phyloP scores from a whole-genome alignment of 2,329 filamentous ascomycete genomes.

The Hypoxylon sp. region DNA sequence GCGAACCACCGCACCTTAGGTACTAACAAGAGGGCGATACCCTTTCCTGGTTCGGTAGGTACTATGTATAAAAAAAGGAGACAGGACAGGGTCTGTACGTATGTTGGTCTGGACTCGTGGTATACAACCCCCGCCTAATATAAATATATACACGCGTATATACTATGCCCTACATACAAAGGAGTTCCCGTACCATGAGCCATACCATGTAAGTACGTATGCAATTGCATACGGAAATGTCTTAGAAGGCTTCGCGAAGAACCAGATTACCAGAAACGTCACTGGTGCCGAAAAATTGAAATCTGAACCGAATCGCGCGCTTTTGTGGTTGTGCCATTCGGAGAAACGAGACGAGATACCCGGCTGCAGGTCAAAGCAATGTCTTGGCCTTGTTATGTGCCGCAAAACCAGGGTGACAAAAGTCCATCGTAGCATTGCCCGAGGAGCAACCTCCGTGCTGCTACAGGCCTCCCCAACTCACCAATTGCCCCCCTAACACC shows the following conservation, averaged over 20 bases:
- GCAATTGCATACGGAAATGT: conserved; percentile 37
- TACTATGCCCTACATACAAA: conserved; percentile 13
- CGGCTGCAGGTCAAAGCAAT: conserved; percentile 46
- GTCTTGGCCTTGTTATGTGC: conserved; percentile 40
- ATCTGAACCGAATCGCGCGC: conserved; percentile 44
- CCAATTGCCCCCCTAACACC: conserved; percentile 1
- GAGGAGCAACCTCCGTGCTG: conserved; percentile 32
- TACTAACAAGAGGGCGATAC: conserved; percentile 30
- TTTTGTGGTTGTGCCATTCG: conserved; percentile 42
- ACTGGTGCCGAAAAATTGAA: conserved; percentile 36
- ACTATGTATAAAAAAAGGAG: conserved; percentile 16
- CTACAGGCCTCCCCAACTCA: conserved; percentile 7
- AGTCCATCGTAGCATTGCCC: conserved; percentile 44
- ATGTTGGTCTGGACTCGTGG: conserved; percentile 14
- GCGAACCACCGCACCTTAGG: conserved; percentile 10
- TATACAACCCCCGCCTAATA: conserved; percentile 8
- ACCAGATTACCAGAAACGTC: conserved; percentile 37
- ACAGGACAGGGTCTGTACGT: conserved; percentile 5
- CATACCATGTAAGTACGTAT: conserved; percentile 9
- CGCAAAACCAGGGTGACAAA: conserved; percentile 45
- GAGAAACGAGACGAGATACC: conserved; percentile 47
- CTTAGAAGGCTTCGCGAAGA: conserved; percentile 46
- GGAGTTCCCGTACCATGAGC: conserved; percentile 15
- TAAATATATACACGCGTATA: conserved; percentile 13
- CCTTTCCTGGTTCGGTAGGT: conserved; percentile 44